Base-by-base conservation (phyloP, 2,329 filamentous ascomycete genomes). In the Botrytis aclada region DNA sequence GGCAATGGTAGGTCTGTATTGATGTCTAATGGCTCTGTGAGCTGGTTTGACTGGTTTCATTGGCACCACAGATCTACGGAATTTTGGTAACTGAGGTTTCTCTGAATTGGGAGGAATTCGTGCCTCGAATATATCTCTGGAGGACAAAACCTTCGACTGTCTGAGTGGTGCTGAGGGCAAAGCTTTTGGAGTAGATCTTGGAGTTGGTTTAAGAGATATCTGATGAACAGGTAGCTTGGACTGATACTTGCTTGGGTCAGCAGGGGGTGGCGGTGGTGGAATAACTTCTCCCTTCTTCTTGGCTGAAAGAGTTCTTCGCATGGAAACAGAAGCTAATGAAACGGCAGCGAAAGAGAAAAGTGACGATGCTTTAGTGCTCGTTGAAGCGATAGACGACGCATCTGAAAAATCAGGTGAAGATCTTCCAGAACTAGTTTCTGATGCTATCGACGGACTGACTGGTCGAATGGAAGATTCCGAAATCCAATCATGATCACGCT, bases 361-460 rank as follows among this genome's bases (percentile, higher is more conserved):
- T 8, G 79, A 80, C 9, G 80, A 81, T 58, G 80, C 80, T 71
- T 80, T 80, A 5, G 79, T 80, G 74, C 79, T 81, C 4, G 75
- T 78, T 41, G 80, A 80, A 62, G 74, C 77, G 37, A 81, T 63
- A 1, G 80, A 81, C 16, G 77, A 78, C 18, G 76, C 65, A 66
- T 81, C 80, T 25, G 79, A 80, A 16, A 74, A 69, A 43, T 67
- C 72, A 34, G 79, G 78, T 3, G 79, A 80, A 34, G 78, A 78
- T 51, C 73, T 64, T 25, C 77, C 78, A 51, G 79, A 80, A n/a
- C 79, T 79, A 29, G 76, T 70, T 32, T 75, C 69, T 3, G 79
- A 80, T 66, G 77, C 78, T 32, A 79, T 66, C 25, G 77, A 79
- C 20, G 79, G 80, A 71, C 79, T 80, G 22, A 71, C 73, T 45